These are phyloP conservation scores for Cryptococcus neoformans DNA, from an alignment of 1,284 basidiomycete genomes.

Conservation along the genomic window DNA sequence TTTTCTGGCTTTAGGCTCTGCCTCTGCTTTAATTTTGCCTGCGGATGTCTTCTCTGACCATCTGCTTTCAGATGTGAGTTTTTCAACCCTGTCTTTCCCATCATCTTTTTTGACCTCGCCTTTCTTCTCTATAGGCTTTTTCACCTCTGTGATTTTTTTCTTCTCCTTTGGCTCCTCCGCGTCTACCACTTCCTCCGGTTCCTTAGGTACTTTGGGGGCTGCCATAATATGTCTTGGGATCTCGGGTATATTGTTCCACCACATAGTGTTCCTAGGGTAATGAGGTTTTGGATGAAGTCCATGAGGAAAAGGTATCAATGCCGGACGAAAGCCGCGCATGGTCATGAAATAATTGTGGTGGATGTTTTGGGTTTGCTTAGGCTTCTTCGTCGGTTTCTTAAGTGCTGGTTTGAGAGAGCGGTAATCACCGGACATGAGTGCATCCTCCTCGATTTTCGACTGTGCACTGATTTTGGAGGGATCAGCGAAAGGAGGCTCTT, in stretches of 20 bases:
- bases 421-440: constrained; percentile 37
- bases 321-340: constrained; percentile 30
- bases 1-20: constrained; percentile 11
- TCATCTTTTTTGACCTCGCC: constrained; percentile 3
- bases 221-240: constrained; percentile 36
- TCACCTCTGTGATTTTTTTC: constrained; percentile 9
- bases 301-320: constrained; percentile 36
- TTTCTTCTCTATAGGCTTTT: constrained; percentile 1
- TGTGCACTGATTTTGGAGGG: not conserved
- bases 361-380: constrained; percentile 28
- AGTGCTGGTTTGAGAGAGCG: constrained; percentile 30
- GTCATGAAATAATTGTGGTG: constrained; percentile 40
- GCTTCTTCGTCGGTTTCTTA: constrained; percentile 37
- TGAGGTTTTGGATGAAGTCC: constrained; percentile 36
- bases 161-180: constrained; percentile 5
- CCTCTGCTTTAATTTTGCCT: constrained; percentile 13
- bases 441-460: constrained; percentile 12
- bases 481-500: not conserved
- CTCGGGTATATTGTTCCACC: constrained; percentile 37
- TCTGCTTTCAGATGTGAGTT: not conserved
- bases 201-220: constrained; percentile 20
- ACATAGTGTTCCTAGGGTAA: constrained; percentile 26
- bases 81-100: not conserved
- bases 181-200: constrained; percentile 13
- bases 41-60: constrained; percentile 9